Base-by-base conservation (phyloP, 768 basidiomycete genomes). In the Infundibulicybe gibba region DNA sequence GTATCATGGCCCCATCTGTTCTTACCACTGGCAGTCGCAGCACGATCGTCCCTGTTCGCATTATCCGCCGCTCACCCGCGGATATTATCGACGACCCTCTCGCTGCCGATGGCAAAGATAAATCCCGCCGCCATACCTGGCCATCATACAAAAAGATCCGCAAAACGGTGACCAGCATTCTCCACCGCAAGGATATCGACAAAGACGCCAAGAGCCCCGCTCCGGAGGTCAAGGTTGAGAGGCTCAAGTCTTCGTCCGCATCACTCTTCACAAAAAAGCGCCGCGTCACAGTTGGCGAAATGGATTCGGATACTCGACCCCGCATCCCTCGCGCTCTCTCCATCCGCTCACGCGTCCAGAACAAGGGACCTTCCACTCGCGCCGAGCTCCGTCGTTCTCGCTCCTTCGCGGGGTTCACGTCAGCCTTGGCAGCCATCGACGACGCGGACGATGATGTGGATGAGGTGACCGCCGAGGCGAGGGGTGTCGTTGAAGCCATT, bases 321-420 rank as follows among this genome's bases (percentile, higher is more conserved):
- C 14, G 43, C 25, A 15, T 43, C 3, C 44, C 31, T 21, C 51
- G 17, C 43, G 47, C 43, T 8, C 15, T 21, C 10, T 45, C 49
- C 3, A 32, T 39, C 2, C 33, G 43, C 0, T 38, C 41, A 32
- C 37, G 34, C 41, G 19, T 33, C 20, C 13, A 14, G 13, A 46
- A 16, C 3, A 25, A 44, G 15, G 39, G 34, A 3, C 10, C 44
- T 10, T 20, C 41, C 11, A 39, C 39, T 14, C 43, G 39, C 10
- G 35, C 48, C 11, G 44, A 44, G 14, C 35, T 57, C 19, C 51
- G 41, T 15, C 51, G 46, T n/a, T 53, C 56, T 0, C 49, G 49
- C 13, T 57, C 56, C 3, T 55, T 57, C 42, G 52, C 51, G 0
- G 56, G 48, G 1, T 55, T 53, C 43, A 45, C 54, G 5, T 47